phyloP scores from a whole-genome alignment of 805 yeast genomes.

The Myxozyma kluyveri region DNA sequence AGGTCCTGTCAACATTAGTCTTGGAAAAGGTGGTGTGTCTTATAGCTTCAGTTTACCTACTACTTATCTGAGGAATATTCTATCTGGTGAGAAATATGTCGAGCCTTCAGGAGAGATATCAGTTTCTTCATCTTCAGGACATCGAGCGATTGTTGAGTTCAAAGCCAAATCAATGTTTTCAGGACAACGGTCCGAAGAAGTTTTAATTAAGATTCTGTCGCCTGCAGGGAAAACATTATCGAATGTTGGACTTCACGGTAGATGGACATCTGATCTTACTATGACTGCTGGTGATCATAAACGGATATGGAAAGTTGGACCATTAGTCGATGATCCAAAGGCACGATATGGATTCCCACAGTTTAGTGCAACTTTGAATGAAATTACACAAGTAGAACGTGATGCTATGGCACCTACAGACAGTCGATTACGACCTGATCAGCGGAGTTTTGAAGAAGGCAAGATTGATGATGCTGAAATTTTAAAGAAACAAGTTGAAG shows the following conservation, averaged over 20 bases:
- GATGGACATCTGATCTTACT: conserved; percentile 80
- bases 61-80: conserved; percentile 74
- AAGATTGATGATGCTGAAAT: conserved; percentile 68
- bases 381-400: conserved; percentile 68
- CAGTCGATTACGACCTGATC: conserved; percentile 86
- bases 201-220: conserved; percentile 44
- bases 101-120: conserved; percentile 77
- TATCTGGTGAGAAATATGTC: conserved; percentile 92
- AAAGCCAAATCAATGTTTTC: conserved; percentile 83
- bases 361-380: conserved; percentile 78
- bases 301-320: conserved; percentile 65
- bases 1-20: conserved; percentile 61
- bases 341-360: conserved; percentile 81
- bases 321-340: conserved; percentile 54
- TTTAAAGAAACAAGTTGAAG: conserved; percentile 67
- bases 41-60: conserved; percentile 82
- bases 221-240: conserved; percentile 38
- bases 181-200: conserved; percentile 66
- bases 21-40: conserved; percentile 39
- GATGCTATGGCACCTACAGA: conserved; percentile 76
- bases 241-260: conserved; percentile 52
- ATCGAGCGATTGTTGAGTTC: conserved; percentile 67
- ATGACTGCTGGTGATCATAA: conserved; percentile 39
- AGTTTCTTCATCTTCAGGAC: conserved; percentile 62
- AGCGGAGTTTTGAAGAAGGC: conserved; percentile 67